Evolutionary conservation across 2,329 filamentous ascomycete genomes (phyloP), one percentile per base, ranked within the genome.

Genomic region (Fusarium domesticum): DNA sequence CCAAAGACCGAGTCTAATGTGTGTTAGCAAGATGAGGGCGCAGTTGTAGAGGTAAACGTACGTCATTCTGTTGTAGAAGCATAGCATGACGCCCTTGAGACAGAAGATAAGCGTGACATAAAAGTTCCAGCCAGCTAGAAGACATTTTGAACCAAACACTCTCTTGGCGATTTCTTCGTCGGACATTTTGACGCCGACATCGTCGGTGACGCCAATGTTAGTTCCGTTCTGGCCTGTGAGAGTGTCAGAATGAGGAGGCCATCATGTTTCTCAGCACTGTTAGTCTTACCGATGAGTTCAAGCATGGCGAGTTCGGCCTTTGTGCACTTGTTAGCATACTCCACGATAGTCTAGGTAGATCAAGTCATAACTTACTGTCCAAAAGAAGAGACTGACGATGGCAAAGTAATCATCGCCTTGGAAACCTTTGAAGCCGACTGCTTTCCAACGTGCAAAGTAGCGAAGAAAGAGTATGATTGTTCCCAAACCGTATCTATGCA

Each of bases 351-450:
- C 15, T 12, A 17, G 10, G 15, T 15, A 17, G 10, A 19, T 32
- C 20, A 5, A 31, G 25, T 34, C 10, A 20, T 1, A n/a, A 48
- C 60, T 39, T 57, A 65, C 69, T 18, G 67, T 70, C 63, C 67
- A 70, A 35, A 72, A 66, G 0, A 70, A 3, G 5, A 71, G 47
- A 0, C 61, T 58, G 5, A 64, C 35, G 14, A 68, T 44, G 0
- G 68, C 62, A 43, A 74, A 73, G 39, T 64, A 66, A 37, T 74
- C 71, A 48, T 74, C 71, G 2, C 69, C 67, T 15, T 71, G 64
- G 59, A 64, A 70, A 11, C 59, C 58, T n/a, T 65, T 66, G 43
- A 68, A 54, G 1, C 70, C 70, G 4, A 73, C 67, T 6, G 63
- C 50, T 40, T 62, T 69, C 53, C 62, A 63, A 25, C 71, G 57